Evolutionary conservation across 768 basidiomycete species (phyloP), one percentile per base, ranked within the genome.

Genomic region (Mrakia hoshinonis): DNA sequence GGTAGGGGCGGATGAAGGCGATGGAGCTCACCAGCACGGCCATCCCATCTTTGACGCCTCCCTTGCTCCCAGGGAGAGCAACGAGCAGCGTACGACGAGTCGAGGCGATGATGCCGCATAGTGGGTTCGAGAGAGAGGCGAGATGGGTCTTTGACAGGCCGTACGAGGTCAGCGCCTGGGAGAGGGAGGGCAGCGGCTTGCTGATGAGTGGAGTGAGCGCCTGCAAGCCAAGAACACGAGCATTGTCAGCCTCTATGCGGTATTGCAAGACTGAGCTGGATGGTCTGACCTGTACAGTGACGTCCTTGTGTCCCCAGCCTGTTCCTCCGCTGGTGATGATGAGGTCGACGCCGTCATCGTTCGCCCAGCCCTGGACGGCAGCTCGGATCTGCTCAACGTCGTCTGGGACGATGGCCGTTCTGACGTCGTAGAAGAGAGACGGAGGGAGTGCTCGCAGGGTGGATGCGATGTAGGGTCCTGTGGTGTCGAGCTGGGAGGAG

Each of bases 321-420:
- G 92, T 95, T 5, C 92, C 92, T 22, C 92, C 92, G 0, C 89
- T 89, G 7, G 90, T 89, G 74, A 95, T 81, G 70, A 92, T 83
- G 84, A 86, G 87, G 77, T 91, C 87, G 18, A 88, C 79, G n/a
- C 81, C 76, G 2, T 81, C 81, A 5, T 81, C 77, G 2, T 79
- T 76, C 48, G 79, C 81, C 82, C 85, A 86, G 7, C 77, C 78
- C 54, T 79, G 80, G 7, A 91, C 82, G 13, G 79, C 76, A 9
- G 77, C 75, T 31, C 81, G 82, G 64, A 92, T 89, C 52, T 77
- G 77, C 0, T 75, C 73, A 61, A 83, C 78, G 60, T 90, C 86
- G 76, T 94, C 91, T 46, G 89, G 83, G 0, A 91, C 87, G 77
- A 90, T 84, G 13, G 38, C 15, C 2, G 67, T 72, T 31, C 70